A percentile compares a stretch with the other conserved stretches of the same genome.
Conservation (phyloP, 257 asterid genomes). For the Rauvolfia tetraphylla region DNA sequence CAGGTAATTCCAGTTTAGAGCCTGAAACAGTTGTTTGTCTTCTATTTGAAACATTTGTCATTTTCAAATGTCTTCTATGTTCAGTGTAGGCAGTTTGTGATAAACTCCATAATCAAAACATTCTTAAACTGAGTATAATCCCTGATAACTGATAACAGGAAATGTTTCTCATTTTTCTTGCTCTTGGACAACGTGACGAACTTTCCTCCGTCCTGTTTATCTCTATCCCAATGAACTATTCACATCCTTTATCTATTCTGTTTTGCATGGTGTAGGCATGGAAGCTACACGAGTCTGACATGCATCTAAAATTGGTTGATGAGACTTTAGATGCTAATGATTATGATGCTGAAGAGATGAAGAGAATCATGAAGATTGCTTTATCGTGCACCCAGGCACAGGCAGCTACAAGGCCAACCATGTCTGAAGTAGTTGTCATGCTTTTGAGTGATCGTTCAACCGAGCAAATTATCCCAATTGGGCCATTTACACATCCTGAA, state of each 20-base stretch:
- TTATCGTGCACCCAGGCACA: slow-evolving; percentile 69
- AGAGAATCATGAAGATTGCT: slow-evolving; percentile 66
- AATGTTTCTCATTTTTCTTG: too few species aligned
- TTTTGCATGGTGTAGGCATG: slow-evolving; percentile 51
- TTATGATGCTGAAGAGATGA: slow-evolving; percentile 42
- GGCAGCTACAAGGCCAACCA: slow-evolving; percentile 62
- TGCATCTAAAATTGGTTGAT: slow-evolving; percentile 51
- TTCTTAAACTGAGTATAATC: not conserved
- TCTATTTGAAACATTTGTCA: not conserved
- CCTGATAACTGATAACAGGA: not conserved
- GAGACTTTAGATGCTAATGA: slow-evolving; percentile 48
- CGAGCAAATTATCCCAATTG: slow-evolving; percentile 28
- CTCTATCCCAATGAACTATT: not conserved
- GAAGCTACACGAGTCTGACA: slow-evolving; percentile 55
- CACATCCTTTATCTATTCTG: not conserved
- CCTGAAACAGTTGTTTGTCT: not conserved
- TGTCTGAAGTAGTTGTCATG: slow-evolving; percentile 77
- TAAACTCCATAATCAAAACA: too few species aligned
- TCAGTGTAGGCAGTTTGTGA: not conserved
- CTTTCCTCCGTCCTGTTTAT: not conserved
- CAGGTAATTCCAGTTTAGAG: slow-evolving; percentile 29
- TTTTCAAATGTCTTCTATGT: not conserved
- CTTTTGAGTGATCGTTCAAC: slow-evolving; percentile 39
- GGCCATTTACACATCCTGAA: slow-evolving; percentile 32
- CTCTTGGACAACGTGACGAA: not conserved